These are phyloP conservation scores for Candida namnaoensis DNA, from an alignment of 805 yeast species.

Conservation along the genomic window DNA sequence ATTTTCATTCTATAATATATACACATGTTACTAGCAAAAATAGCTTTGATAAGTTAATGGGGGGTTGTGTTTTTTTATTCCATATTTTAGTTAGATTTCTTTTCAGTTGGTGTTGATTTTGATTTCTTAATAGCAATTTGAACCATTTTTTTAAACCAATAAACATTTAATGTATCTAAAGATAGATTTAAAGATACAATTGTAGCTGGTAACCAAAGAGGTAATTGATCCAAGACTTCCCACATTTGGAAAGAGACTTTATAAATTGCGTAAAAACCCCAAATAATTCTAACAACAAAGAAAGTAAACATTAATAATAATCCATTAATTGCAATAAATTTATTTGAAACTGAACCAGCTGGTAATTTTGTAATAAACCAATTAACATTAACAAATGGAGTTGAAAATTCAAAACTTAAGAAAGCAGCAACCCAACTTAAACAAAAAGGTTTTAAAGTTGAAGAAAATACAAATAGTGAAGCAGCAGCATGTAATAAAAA, in stretches of 20 bases:
- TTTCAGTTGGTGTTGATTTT: background rate
- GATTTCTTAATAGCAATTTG: constrained; percentile 54
- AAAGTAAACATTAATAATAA: constrained; percentile 57
- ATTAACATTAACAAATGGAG: constrained; percentile 91
- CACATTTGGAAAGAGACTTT: constrained; percentile 39
- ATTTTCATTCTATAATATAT: too few relatives aligned
- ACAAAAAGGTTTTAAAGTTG: constrained; percentile 64
- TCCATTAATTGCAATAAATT: constrained; percentile 59
- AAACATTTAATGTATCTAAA: constrained; percentile 61
- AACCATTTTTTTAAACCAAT: constrained; percentile 89
- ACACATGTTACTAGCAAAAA: too few relatives aligned
- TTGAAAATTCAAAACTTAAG: constrained; percentile 77
- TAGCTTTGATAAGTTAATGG: too few relatives aligned
- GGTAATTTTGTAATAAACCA: constrained; percentile 86
- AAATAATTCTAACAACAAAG: constrained; percentile 68
- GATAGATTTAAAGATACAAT: constrained; percentile 51
- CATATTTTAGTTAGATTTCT: too few relatives aligned
- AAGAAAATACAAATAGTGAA: constrained; percentile 63
- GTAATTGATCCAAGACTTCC: constrained; percentile 32
- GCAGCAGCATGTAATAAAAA: constrained; percentile 80
- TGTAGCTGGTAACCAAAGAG: constrained; percentile 35
- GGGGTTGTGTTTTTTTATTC: too few relatives aligned
- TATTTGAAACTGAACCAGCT: constrained; percentile 48
- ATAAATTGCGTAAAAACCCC: constrained; percentile 78
- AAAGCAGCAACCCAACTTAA: constrained; percentile 79